Base-by-base conservation (phyloP, 768 basidiomycete species). In the Amanita subjunquillea region DNA sequence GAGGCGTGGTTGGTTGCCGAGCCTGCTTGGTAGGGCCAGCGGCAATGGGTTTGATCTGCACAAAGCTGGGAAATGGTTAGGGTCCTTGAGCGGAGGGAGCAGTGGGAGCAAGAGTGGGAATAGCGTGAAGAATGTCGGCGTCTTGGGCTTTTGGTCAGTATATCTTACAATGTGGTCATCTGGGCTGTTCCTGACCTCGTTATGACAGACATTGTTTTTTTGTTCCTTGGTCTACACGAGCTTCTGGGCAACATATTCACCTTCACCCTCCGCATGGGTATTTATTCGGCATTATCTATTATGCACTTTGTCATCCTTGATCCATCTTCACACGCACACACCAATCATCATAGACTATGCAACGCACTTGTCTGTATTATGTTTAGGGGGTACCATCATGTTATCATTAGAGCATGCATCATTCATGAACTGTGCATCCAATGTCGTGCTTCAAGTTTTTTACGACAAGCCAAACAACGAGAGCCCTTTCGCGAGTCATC, bases 1-100 rank as follows among this genome's bases (percentile, higher is more conserved):
- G 27, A 53, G 43, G 12, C 43, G 36, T 3, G 43, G 51, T 2
- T 53, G 51, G 51, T 20, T 53, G 51, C 51, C 51, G 43, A 53
- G 46, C 44, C 17, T 53, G 13, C 32, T 53, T 6, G 43, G 51
- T 17, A 52, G 17, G 51, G 20, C 17, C 5, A 27, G 32, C n/a
- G 43, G 43, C 42, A 44, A 22, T 12, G 48, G 37, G 38, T 46
- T 42, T 34, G 51, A 42, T 15, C n/a, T 53, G 44, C 51, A 53
- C 25, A 53, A 46, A 46, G 51, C 51, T 8, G 43, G 51, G n/a
- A 53, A 46, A 12, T 53, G 51, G 51, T 39, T 53, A 13, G 51
- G 51, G 10, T 53, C 51, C 1, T 46, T 53, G 27, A 53, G 51
- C 32, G 43, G 51, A 23, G 51, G 51, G 22, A 37, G 20, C 42